Conservation (phyloP, 768 basidiomycete species). For the Russula sp. region DNA sequence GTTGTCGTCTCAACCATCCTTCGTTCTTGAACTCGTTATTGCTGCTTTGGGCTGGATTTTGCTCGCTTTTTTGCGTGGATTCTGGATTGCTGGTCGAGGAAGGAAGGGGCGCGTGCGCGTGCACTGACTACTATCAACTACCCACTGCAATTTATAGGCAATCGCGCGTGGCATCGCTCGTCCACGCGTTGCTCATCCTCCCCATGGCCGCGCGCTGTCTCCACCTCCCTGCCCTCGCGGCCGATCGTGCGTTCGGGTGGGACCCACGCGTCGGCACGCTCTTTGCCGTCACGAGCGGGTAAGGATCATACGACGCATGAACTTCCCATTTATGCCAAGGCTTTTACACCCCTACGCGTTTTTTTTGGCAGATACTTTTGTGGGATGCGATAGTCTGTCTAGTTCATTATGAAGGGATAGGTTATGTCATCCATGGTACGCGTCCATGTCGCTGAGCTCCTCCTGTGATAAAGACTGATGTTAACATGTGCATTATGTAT, state of each 20-base stretch:
- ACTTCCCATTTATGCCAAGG: no score
- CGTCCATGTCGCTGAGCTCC: slow-evolving; percentile 25
- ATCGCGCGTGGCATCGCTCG: slow-evolving; percentile 67
- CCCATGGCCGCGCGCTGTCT: slow-evolving; percentile 59
- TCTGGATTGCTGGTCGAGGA: background rate
- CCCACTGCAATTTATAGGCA: slow-evolving; percentile 45
- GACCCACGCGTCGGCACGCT: slow-evolving; percentile 54
- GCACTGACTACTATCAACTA: background rate
- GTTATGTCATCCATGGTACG: slow-evolving; percentile 75
- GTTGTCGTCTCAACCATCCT: background rate
- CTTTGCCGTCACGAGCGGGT: slow-evolving; percentile 72
- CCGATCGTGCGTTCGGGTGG: slow-evolving; percentile 79
- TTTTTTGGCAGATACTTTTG: slow-evolving; percentile 55
- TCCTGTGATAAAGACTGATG: background rate
- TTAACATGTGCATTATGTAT: no score
- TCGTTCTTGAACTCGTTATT: no score
- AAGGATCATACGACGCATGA: slow-evolving; percentile 29
- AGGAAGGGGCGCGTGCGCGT: background rate
- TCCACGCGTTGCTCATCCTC: slow-evolving; percentile 66
- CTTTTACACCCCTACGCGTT: background rate
- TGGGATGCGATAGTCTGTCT: slow-evolving; percentile 80
- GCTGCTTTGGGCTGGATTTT: no score
- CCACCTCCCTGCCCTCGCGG: slow-evolving; percentile 43
- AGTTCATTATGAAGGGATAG: slow-evolving; percentile 63
- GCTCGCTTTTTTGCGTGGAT: no score